Base-by-base conservation (phyloP, 129 eudicot genomes). In the Scalesia atractyloides region DNA sequence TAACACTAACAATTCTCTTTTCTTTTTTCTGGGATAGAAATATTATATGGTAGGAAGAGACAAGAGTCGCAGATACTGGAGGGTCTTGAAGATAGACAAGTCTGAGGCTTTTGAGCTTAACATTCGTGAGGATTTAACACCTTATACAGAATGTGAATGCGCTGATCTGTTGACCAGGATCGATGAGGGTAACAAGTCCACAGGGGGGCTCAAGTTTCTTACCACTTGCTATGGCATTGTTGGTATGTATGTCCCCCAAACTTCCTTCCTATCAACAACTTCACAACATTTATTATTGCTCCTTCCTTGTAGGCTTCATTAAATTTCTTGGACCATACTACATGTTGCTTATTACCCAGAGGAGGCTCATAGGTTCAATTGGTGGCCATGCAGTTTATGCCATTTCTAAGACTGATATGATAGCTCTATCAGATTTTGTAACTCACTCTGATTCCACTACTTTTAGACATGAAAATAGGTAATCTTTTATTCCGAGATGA, bases 41-140 rank as follows among this genome's bases (percentile, higher is more conserved):
- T 91, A 86, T 75, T 91, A 91, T 63, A 81, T 91, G 90, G 81
- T 88, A 63, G 97, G 97, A 84, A 84, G 96, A 72, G 89, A 91
- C 74, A 81, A 84, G 73, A 81, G 85, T 76, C 80, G 86, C 72
- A 82, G 80, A 72, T 76, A 72, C 66, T 91, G 97, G 97, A 88
- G 91, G 76, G 83, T 91, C 54, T 76, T 91, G 53, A 91, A 86
- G 72, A 91, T 91, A 51, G 92, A 86, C 79, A 88, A 91, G 74
- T 75, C 69, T 66, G 92, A 88, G 65, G 76, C 82, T 54, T 80
- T 79, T 17, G 96, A 84, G 77, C 86, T 91, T 22, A 79, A 80
- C 74, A 84, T 88, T 36, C 79, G 63, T 79, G 97, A 91, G 76
- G 97, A 91, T 80, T 73, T 84, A 65, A 76, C 85, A 51, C 71